Percentiles rank a stretch among this genome's conserved stretches.
Evolutionary conservation across 345 rosid species (phyloP).

Genomic region (Hibiscus tridactylites): DNA sequence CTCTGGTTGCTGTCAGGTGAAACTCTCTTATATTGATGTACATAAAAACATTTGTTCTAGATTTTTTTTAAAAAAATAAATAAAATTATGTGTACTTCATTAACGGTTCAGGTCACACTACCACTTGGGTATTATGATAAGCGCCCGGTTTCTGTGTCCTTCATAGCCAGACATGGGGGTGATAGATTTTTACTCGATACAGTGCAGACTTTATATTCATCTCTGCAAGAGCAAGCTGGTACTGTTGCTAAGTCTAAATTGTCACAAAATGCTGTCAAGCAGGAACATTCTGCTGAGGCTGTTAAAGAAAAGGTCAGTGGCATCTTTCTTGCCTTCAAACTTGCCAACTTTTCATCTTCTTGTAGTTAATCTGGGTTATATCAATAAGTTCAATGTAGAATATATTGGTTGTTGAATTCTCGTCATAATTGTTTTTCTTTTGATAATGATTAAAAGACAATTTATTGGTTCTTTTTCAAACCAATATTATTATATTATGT

Average conservation of each 20-base stretch:
- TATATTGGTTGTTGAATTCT: background rate
- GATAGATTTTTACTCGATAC: constrained; percentile 86
- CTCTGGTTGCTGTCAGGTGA: constrained; percentile 97
- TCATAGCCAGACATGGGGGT: constrained; percentile 15
- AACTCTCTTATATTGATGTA: constrained; percentile 3
- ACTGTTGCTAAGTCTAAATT: constrained; percentile 43
- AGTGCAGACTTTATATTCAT: constrained; percentile 50
- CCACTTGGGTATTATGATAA: constrained; percentile 6
- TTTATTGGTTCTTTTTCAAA: too few relatives aligned
- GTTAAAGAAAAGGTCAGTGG: constrained; percentile 79
- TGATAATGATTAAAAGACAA: background rate
- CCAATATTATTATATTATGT: too few relatives aligned
- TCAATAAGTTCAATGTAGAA: background rate
- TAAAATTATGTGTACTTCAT: background rate
- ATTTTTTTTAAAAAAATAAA: background rate
- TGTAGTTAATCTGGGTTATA: background rate
- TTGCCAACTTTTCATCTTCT: background rate
- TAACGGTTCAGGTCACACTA: constrained; percentile 24
- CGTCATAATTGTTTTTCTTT: background rate
- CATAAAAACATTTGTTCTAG: background rate
- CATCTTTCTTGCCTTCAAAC: constrained; percentile 4
- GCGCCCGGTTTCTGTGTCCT: constrained; percentile 5
- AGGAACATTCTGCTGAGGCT: constrained; percentile 58
- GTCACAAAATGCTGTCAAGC: constrained; percentile 29
- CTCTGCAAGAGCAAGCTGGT: constrained; percentile 63